Evolutionary conservation across 73 alveolate species (phyloP).

Genomic region (Symbiodinium pilosum): DNA sequence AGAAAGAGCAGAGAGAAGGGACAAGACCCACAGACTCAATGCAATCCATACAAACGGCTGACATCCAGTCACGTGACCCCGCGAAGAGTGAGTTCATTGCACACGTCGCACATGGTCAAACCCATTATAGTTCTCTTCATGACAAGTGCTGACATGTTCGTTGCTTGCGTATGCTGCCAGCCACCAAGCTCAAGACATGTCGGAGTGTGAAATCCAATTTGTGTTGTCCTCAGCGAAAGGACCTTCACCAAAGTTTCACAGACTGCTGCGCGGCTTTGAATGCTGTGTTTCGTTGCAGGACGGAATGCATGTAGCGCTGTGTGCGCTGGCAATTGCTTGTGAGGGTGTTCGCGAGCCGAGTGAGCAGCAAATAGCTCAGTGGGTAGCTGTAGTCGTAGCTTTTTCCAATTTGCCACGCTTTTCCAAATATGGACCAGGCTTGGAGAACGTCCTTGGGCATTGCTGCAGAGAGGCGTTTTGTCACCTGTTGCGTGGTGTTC

Average conservation of each 20-base stretch:
- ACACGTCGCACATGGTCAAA: too few species aligned
- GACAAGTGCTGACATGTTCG: neutral
- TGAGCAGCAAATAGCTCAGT: neutral
- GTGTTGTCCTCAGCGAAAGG: neutral
- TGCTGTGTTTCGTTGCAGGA: neutral
- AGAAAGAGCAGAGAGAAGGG: too few species aligned
- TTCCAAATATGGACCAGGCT: neutral
- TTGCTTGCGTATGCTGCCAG: neutral
- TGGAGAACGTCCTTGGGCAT: neutral
- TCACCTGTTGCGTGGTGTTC: neutral
- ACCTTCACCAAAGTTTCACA: neutral
- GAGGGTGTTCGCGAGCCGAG: neutral
- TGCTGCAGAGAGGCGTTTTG: neutral
- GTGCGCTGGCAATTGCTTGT: slow-evolving; percentile 10
- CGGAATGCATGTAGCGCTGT: slow-evolving; percentile 12
- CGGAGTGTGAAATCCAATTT: neutral
- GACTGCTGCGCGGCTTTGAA: neutral
- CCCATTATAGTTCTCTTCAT: too few species aligned
- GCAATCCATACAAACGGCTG: too few species aligned
- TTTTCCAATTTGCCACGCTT: neutral
- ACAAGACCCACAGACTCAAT: too few species aligned
- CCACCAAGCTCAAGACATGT: neutral
- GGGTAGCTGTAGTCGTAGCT: neutral
- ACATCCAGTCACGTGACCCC: too few species aligned
- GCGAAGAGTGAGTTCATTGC: too few species aligned